Base-by-base conservation (phyloP, 352 stramenopile genomes). In the Phytopythium boreale region DNA sequence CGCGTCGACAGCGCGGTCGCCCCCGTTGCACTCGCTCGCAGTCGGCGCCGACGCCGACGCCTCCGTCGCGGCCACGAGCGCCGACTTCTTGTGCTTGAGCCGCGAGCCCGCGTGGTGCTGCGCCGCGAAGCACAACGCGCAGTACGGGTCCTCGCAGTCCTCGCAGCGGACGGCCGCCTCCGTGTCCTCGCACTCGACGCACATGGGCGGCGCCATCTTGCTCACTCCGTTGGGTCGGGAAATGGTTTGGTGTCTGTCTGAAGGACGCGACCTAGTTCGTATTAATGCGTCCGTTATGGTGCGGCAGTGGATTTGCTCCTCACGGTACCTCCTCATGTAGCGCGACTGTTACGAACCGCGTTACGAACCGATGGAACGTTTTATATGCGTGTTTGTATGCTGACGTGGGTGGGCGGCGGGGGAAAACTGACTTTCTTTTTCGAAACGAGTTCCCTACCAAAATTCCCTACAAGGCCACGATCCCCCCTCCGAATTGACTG, bases 101-200 rank as follows among this genome's bases (percentile, higher is more conserved):
- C 87, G 79, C 14, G 71, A 79, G 27, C 84, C 87, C 0, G 78
- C 70, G 55, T 71, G 82, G 69, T 96, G 87, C 67, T 95, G 82
- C 11, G 75, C 84, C 26, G 79, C 61, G 66, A 82, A 95, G 71
- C 88, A 96, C 3, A 93, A 71, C 24, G 77, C 71, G 58, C 88
- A 96, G 66, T 92, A 96, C 0, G 79, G 56, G 64, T 96, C 88
- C 14, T 75, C 67, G 60, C 88, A 96, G 36, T 76, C 72, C 12
- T 81, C 66, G 65, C 88, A 96, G 31, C 65, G 66, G 17, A 95
- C 64, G 27, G 79, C 80, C 0, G 88, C 88, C 56, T 77, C 75
- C 37, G 87, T 91, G 64, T 95, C 87, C 62, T 95, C 87, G 68
- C 88, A 96, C 68, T 96, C 86, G 58, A 94, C 71, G 74, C 86